phyloP scores from a whole-genome alignment of 176 grass and related monocot genomes.

The Rhynchospora breviuscula region DNA sequence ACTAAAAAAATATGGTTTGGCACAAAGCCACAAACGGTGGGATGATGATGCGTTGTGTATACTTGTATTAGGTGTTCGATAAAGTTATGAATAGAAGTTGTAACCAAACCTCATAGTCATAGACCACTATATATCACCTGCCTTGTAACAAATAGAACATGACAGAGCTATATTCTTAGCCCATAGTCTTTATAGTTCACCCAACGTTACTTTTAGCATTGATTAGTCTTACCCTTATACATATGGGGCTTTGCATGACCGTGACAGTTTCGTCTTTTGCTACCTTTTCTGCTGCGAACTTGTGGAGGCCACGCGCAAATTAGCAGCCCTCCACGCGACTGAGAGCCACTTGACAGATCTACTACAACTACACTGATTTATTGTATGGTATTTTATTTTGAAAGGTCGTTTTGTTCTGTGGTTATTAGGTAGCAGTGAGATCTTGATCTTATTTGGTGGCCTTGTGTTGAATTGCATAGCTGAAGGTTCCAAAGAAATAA shows the following conservation, averaged over 20 bases:
- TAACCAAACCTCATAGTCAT: neutral
- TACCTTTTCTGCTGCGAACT: neutral
- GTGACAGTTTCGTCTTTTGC: constrained; percentile 5
- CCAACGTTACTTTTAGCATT: neutral
- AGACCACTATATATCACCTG: neutral
- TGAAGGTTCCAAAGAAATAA: neutral
- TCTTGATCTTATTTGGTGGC: neutral
- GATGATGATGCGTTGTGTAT: neutral
- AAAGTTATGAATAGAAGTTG: neutral
- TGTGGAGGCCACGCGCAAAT: constrained; percentile 9
- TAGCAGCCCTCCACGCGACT: neutral
- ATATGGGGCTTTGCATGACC: neutral
- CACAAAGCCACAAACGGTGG: neutral
- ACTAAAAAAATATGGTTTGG: neutral
- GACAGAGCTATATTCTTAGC: neutral
- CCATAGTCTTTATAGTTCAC: neutral
- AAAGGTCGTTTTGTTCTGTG: too few species aligned
- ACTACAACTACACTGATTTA: neutral
- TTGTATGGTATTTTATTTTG: neutral
- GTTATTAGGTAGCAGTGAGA: neutral
- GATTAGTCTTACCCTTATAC: neutral
- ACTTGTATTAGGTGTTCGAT: too few species aligned
- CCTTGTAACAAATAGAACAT: neutral
- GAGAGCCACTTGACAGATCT: neutral
- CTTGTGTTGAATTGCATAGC: neutral